Conservation (phyloP, 805 yeast species). For the Myxozyma neotropica region DNA sequence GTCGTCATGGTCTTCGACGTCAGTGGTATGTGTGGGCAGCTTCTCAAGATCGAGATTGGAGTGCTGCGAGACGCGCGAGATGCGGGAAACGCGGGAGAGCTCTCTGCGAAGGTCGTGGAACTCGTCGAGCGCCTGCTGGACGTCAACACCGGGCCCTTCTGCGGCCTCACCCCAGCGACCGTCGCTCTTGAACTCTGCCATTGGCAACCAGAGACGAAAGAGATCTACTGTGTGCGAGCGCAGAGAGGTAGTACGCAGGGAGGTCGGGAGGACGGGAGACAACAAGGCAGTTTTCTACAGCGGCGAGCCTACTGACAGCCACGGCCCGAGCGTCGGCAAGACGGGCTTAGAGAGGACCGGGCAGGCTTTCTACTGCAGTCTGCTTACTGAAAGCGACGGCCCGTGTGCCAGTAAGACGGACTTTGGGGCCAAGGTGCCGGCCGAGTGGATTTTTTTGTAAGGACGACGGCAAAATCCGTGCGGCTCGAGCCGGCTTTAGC, state of each 20-base stretch:
- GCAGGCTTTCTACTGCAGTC: too few relatives aligned
- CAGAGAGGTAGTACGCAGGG: neutral
- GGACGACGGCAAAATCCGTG: neutral
- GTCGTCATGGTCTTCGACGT: conserved; percentile 2
- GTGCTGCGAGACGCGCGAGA: neutral
- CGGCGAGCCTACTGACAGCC: neutral
- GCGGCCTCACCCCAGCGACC: conserved; percentile 32
- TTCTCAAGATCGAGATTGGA: conserved; percentile 14
- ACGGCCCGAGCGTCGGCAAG: neutral
- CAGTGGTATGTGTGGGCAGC: conserved; percentile 3
- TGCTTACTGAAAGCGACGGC: neutral
- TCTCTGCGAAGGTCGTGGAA: conserved; percentile 31
- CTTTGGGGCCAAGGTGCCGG: too few relatives aligned
- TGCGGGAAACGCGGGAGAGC: conserved; percentile 23
- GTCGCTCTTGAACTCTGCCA: conserved; percentile 16
- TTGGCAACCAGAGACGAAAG: neutral
- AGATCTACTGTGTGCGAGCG: neutral
- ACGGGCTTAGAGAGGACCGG: too few relatives aligned
- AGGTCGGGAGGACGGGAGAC: neutral
- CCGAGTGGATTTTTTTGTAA: too few relatives aligned
- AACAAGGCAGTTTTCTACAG: neutral
- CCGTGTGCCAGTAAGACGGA: neutral
- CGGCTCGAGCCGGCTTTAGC: neutral
- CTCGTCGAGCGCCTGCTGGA: conserved; percentile 22
- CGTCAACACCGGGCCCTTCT: conserved; percentile 28